Conservation (phyloP, 495 filamentous ascomycete genomes). For the Tuber aestivum region DNA sequence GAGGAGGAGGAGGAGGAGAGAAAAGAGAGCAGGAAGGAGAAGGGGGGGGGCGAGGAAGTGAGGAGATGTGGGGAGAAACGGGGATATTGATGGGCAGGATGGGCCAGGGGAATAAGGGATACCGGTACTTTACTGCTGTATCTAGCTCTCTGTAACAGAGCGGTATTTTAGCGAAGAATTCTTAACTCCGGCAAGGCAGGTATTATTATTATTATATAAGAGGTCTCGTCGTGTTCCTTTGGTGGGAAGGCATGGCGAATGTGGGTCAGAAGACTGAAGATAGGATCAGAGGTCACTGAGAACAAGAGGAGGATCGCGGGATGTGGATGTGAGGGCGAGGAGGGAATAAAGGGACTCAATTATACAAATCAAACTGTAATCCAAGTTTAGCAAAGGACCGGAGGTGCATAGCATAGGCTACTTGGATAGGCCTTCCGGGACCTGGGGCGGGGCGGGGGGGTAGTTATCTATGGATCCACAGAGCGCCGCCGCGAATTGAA, state of each 20-base stretch:
- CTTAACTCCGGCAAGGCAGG: background rate
- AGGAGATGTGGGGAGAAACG: background rate
- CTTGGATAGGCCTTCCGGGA: background rate
- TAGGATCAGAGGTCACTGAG: background rate
- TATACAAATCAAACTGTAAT: background rate
- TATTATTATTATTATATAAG: background rate
- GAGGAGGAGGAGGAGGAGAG: background rate
- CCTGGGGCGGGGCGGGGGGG: no score
- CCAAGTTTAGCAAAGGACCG: background rate
- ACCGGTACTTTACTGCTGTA: slow-evolving; percentile 4
- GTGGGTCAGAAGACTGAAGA: background rate
- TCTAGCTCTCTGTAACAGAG: background rate
- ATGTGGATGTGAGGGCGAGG: background rate
- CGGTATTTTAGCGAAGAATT: background rate
- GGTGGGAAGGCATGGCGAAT: slow-evolving; percentile 1
- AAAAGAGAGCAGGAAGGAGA: background rate
- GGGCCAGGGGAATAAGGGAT: background rate
- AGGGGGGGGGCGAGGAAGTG: background rate
- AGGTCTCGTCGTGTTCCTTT: background rate
- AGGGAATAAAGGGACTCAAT: background rate
- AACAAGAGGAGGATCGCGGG: background rate
- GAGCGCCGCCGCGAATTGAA: background rate
- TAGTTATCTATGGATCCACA: background rate
- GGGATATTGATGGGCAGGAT: slow-evolving; percentile 1
- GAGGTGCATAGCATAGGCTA: background rate